phyloP scores from a whole-genome alignment of 805 yeast species.

The Metschnikowia colocasiae region DNA sequence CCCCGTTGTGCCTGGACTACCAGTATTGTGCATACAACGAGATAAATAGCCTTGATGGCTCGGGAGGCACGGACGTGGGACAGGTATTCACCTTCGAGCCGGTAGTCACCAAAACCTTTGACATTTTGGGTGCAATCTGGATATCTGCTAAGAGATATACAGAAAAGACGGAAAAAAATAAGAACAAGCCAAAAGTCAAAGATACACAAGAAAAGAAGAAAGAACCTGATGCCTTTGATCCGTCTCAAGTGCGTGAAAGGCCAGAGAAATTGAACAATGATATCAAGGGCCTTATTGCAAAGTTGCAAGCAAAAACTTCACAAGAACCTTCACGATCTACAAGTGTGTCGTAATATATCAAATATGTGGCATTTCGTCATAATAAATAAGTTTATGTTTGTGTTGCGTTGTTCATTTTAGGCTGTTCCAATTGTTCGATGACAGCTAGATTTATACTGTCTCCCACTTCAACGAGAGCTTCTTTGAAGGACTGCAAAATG shows the following conservation, averaged over 20 bases:
- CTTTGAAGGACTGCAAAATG: slow-evolving; percentile 23
- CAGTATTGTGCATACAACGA: slow-evolving; percentile 39
- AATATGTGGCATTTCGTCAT: slow-evolving; percentile 9
- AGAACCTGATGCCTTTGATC: slow-evolving; percentile 1
- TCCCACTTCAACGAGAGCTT: slow-evolving; percentile 22
- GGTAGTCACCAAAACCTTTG: slow-evolving; percentile 16
- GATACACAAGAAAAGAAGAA: not conserved
- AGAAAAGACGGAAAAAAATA: slow-evolving; percentile 5
- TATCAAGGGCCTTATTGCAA: slow-evolving; percentile 2
- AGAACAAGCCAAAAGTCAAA: not conserved
- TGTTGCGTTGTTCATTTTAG: not conserved
- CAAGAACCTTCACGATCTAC: not conserved
- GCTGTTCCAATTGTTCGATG: slow-evolving; percentile 14
- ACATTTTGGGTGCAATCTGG: slow-evolving; percentile 38
- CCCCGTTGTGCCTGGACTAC: slow-evolving; percentile 32
- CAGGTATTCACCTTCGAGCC: slow-evolving; percentile 22
- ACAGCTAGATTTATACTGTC: slow-evolving; percentile 23
- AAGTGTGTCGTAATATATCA: slow-evolving; percentile 3
- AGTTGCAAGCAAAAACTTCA: not conserved
- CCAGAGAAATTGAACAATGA: slow-evolving; percentile 12
- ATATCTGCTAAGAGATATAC: slow-evolving; percentile 21
- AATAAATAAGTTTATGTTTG: not conserved
- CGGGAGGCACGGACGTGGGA: slow-evolving; percentile 22
- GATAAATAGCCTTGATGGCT: slow-evolving; percentile 21
- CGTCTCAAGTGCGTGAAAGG: slow-evolving; percentile 9